phyloP scores from a whole-genome alignment of 129 eudicot genomes.

The Mikania micrantha region DNA sequence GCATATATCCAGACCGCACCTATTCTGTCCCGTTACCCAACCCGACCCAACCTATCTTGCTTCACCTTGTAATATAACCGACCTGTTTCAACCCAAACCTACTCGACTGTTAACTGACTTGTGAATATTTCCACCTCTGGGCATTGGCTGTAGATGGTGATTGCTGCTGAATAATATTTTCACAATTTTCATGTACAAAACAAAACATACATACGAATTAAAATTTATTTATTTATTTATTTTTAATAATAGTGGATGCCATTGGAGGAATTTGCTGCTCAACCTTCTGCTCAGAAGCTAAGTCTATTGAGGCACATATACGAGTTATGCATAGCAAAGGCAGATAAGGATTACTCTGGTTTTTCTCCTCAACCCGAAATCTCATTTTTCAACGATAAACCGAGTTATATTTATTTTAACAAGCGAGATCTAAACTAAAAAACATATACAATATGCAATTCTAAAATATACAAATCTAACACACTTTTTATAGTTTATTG shows the following conservation, averaged over 20 bases:
- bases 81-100: background rate
- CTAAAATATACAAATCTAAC: background rate
- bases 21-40: no score
- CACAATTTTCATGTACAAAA: background rate
- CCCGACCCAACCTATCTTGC: background rate
- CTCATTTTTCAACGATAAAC: constrained; percentile 25
- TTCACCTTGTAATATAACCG: background rate
- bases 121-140: background rate
- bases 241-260: constrained; percentile 78
- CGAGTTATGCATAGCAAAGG: constrained; percentile 45
- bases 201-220: background rate
- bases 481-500: background rate
- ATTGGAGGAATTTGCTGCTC: constrained; percentile 56
- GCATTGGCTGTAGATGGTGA: background rate
- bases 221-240: background rate
- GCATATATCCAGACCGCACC: no score
- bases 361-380: constrained; percentile 37
- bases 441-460: background rate
- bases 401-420: constrained; percentile 44
- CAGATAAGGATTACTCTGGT: constrained; percentile 46
- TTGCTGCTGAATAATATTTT: background rate
- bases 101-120: background rate
- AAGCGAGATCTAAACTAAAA: constrained; percentile 22
- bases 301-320: constrained; percentile 31
- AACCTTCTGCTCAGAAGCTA: constrained; percentile 34